Evolutionary conservation across 139 green algal species (phyloP).

Genomic region (Dunaliella sp.): DNA sequence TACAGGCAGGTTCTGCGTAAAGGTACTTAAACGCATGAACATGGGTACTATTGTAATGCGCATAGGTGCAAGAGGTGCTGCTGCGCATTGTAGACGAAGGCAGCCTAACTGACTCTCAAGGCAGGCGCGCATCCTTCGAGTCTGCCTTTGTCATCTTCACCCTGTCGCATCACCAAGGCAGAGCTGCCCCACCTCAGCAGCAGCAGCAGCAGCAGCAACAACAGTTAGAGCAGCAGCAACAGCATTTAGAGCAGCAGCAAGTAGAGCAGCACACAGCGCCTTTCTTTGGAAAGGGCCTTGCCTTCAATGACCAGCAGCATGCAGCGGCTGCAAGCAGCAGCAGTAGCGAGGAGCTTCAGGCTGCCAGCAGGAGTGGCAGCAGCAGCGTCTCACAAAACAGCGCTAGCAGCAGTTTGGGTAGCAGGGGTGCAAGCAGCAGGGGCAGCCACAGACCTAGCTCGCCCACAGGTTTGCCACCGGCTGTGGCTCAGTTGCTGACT

Average conservation of each 20-base stretch:
- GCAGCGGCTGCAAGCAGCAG: neutral
- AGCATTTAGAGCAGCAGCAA: neutral
- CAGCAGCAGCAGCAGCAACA: slow-evolving; percentile 11
- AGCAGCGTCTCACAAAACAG: too few relatives aligned
- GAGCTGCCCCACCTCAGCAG: neutral
- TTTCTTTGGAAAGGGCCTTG: neutral
- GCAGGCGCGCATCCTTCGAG: slow-evolving; percentile 34
- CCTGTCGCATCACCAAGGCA: neutral
- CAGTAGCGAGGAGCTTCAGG: neutral
- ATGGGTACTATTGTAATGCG: too few relatives aligned
- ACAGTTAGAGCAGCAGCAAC: neutral
- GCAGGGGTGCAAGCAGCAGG: neutral
- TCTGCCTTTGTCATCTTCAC: slow-evolving; percentile 43
- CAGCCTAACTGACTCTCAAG: slow-evolving; percentile 31
- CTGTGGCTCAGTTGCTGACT: slow-evolving; percentile 29
- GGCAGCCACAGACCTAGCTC: neutral
- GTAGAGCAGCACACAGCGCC: too few relatives aligned
- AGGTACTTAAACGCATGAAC: too few relatives aligned
- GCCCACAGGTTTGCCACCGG: neutral
- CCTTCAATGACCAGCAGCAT: too few relatives aligned
- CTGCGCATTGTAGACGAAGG: slow-evolving; percentile 31
- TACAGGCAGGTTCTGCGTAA: too few relatives aligned
- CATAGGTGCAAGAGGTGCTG: slow-evolving; percentile 30
- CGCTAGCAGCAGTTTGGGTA: neutral
- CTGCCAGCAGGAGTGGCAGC: neutral